phyloP scores from a whole-genome alignment of 805 yeast species.

The Ogataea ramenticola region DNA sequence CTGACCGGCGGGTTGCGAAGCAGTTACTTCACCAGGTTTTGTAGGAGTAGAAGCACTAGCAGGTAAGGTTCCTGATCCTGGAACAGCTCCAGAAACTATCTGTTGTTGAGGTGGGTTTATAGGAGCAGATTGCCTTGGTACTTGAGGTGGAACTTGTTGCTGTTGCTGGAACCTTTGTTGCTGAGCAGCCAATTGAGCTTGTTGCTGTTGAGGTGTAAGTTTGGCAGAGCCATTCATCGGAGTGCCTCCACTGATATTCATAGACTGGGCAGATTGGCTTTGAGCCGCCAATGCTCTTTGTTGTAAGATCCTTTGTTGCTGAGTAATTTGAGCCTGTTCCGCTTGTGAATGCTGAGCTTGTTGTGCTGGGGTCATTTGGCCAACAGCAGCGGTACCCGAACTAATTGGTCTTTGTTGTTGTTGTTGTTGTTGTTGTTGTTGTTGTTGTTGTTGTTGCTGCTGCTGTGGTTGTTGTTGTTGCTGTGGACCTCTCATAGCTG shows the following conservation, averaged over 20 bases:
- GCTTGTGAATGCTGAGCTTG: conserved; percentile 1
- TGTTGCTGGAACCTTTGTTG: conserved; percentile 8
- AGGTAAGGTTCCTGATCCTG: conserved; percentile 1
- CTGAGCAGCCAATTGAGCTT: conserved; percentile 5
- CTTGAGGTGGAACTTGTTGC: conserved; percentile 7
- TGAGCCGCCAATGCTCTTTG: conserved; percentile 8
- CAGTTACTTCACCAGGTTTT: conserved; percentile 1
- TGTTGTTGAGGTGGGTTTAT: conserved; percentile 2
- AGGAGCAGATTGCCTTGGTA: conserved; percentile 8
- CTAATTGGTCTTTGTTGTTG: neutral
- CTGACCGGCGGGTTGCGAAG: neutral
- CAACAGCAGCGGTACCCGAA: neutral
- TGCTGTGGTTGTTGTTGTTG: conserved; percentile 10
- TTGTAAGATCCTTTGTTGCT: conserved; percentile 1
- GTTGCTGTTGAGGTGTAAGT: conserved; percentile 9
- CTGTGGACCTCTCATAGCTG: too few species aligned
- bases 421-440: conserved; percentile 8
- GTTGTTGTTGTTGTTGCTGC: conserved; percentile 7
- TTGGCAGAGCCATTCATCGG: neutral
- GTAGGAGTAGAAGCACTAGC: conserved; percentile 7
- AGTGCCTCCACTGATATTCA: too few species aligned
- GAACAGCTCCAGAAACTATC: neutral
- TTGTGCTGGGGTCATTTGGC: neutral
- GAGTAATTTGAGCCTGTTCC: conserved; percentile 2
- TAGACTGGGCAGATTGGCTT: neutral